Evolutionary conservation across 2,329 filamentous ascomycete species (phyloP), one percentile per base, ranked within the genome.

Genomic region (Diaporthe amygdali): DNA sequence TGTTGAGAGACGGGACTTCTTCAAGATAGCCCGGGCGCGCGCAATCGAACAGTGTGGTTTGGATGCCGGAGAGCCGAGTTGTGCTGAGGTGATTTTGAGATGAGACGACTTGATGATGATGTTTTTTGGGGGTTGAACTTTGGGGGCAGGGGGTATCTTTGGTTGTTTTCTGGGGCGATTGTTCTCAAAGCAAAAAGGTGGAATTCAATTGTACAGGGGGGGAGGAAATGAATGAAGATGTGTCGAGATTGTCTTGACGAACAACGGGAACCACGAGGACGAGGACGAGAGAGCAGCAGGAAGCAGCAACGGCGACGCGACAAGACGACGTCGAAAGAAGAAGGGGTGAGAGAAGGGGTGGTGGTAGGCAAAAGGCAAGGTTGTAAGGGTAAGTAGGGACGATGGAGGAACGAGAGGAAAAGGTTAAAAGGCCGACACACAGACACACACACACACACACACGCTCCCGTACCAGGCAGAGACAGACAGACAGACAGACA

Each of bases 361-460:
- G 49, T 34, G 52, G 52, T 46, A 47, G 66, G 30, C 37, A 52
- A 41, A 30, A 67, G 56, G 27, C 41, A 41, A 67, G 49, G 37
- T 54, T 44, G 51, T 30, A 44, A 30, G 51, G 47, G 59, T 39
- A 34, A n/a, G 39, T 34, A 15, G 51, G 51, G n/a, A 12, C 39
- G 51, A 68, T 47, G 49, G 47, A 55, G 66, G 66, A 55, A 47
- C 37, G 66, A 68, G 51, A 67, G 49, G 49, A 67, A 67, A 68
- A 68, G 51, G 39, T 56, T 68, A 68, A 47, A 55, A 56, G 39
- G 20, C 34, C 51, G 39, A 52, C 66, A 55, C 51, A 56, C 66
- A 34, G 52, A 55, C 52, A 56, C 51, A 59, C 39, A 55, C 64
- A 17, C 55, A 17, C 54, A 8, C 54, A 30, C 27, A 8, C 59